Conservation (phyloP, 163 green algal species). For the Scenedesmus sp. region DNA sequence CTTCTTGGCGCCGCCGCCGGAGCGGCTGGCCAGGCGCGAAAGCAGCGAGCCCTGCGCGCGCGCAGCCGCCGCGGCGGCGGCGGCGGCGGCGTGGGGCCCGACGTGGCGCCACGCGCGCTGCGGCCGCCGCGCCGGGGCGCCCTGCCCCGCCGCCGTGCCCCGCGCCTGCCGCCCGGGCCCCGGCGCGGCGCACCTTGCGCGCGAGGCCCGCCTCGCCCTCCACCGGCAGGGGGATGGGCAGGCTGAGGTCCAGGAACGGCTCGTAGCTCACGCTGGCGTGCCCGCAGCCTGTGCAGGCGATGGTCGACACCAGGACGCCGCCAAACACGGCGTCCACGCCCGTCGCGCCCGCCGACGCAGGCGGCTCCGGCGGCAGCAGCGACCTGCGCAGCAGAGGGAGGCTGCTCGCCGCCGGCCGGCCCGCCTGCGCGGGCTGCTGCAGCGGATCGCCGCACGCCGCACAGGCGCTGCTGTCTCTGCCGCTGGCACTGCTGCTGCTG, state of each 20-base stretch:
- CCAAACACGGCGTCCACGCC: constrained; percentile 65
- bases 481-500: too few species aligned
- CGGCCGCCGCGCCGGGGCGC: too few species aligned
- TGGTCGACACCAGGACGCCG: constrained; percentile 59
- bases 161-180: not conserved
- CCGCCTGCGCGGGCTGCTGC: not conserved
- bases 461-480: not conserved
- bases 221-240: constrained; percentile 59
- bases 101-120: too few species aligned
- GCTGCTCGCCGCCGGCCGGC: not conserved
- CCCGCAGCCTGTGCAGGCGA: constrained; percentile 60
- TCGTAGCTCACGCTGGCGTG: constrained; percentile 64
- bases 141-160: too few species aligned
- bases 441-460: not conserved
- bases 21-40: constrained; percentile 8
- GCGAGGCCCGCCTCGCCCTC: not conserved
- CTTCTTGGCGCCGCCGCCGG: constrained; percentile 22
- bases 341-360: constrained; percentile 44
- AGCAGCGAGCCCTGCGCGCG: constrained; percentile 28
- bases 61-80: too few species aligned
- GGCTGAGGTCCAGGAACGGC: constrained; percentile 71
- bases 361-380: constrained; percentile 36
- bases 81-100: too few species aligned
- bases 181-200: constrained; percentile 7
- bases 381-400: constrained; percentile 30